These are phyloP conservation scores for Paramarasmius palmivorus DNA, from an alignment of 1,284 basidiomycete species.

Conservation along the genomic window DNA sequence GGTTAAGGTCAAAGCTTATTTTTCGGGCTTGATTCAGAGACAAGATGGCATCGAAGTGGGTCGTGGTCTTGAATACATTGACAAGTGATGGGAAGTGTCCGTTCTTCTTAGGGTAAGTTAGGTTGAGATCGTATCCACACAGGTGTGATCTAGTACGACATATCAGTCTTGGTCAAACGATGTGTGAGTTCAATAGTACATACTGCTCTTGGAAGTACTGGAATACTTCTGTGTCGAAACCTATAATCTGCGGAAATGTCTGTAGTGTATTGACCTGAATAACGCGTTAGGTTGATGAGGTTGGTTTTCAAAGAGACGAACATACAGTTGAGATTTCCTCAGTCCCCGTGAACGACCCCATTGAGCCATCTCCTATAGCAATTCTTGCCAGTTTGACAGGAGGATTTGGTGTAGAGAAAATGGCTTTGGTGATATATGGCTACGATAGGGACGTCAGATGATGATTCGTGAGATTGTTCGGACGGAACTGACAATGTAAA, in stretches of 20 bases:
- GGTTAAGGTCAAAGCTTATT: no score
- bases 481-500: conserved; percentile 50
- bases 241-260: conserved; percentile 74
- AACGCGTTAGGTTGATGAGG: background rate
- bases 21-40: no score
- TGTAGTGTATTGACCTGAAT: conserved; percentile 56
- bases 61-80: no score
- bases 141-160: conserved; percentile 40
- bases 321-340: conserved; percentile 54
- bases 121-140: conserved; percentile 50
- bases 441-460: conserved; percentile 22
- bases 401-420: conserved; percentile 58
- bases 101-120: conserved; percentile 47
- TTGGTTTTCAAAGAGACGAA: conserved; percentile 9
- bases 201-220: conserved; percentile 70
- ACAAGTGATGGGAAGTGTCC: no score
- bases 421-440: conserved; percentile 72
- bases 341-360: conserved; percentile 48
- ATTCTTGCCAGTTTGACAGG: conserved; percentile 66
- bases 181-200: conserved; percentile 50
- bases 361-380: conserved; percentile 67
- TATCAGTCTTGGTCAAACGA: no score
- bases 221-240: conserved; percentile 63
- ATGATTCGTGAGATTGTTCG: background rate
- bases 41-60: no score